These are phyloP conservation scores for Parasitella parasitica DNA, from an alignment of 371 early-diverging fungal genomes.

Conservation along the genomic window DNA sequence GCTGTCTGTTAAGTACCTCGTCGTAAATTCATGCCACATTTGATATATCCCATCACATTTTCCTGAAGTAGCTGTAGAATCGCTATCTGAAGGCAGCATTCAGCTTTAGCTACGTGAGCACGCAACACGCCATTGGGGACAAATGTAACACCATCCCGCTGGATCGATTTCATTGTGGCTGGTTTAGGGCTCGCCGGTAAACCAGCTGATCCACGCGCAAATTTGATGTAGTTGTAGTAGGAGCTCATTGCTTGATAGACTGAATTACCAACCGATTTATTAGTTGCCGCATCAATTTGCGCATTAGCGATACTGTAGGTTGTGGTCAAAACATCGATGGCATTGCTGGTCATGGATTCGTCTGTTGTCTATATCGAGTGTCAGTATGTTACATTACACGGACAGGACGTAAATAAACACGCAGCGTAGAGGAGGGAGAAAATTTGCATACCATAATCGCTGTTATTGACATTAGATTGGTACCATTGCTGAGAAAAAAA, in stretches of 20 bases:
- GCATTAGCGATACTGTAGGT: conserved; percentile 56
- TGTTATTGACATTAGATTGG: conserved; percentile 7
- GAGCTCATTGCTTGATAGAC: conserved; percentile 42
- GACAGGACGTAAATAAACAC: neutral
- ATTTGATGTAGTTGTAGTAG: conserved; percentile 48
- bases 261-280: conserved; percentile 48
- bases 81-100: conserved; percentile 60
- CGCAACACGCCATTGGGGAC: conserved; percentile 63
- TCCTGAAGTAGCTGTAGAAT: conserved; percentile 62
- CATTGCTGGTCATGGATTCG: conserved; percentile 53
- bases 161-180: conserved; percentile 32
- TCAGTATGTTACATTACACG: neutral
- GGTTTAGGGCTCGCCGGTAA: conserved; percentile 44
- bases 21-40: conserved; percentile 63
- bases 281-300: conserved; percentile 62
- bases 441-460: conserved; percentile 35
- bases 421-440: neutral
- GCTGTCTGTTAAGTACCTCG: conserved; percentile 43
- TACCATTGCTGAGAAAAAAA: too few species aligned
- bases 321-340: conserved; percentile 53
- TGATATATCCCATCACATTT: conserved; percentile 61
- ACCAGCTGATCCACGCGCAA: conserved; percentile 35
- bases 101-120: conserved; percentile 62
- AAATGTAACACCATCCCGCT: conserved; percentile 35
- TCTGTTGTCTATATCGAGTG: conserved; percentile 47